Evolutionary conservation across 2,329 filamentous ascomycete genomes (phyloP), one percentile per base, ranked within the genome.

Genomic region (Dothistroma septosporum): DNA sequence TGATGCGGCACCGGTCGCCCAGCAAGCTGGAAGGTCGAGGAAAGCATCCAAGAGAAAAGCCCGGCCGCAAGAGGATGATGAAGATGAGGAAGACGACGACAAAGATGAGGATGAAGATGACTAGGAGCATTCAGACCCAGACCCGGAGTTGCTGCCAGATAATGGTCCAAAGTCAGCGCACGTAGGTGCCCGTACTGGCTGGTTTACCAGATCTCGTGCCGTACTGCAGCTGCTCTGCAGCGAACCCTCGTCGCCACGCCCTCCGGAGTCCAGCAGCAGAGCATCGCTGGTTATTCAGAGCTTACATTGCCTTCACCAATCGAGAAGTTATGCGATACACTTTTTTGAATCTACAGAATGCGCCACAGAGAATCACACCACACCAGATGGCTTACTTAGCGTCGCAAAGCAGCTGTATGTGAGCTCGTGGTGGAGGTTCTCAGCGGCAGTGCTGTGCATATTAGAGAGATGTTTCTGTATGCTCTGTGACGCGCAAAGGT

Each of bases 71-170:
- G 35, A 47, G 35, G 50, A 57, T 19, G 60, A 59, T 12, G 58
- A 59, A 9, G 58, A 60, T 12, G 58, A 66, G 9, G 58, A 66
- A 14, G 59, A 61, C 8, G 61, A 63, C 2, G 58, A 61, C 4
- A 55, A 63, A 14, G 60, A 65, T 12, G 63, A 65, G 11, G 58
- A 57, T 32, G 59, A 63, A 22, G 60, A 58, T 41, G 61, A 66
- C 8, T 61, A 63, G 37, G 55, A 54, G 35, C 58, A 53, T 16
- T 31, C 16, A 21, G 22, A 32, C 21, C 19, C 21, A 21, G 47
- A 28, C 2, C 28, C 47, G 47, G 22, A 50, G 47, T 50, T 21
- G 28, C 47, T 28, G 6, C 28, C 19, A 21, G 10, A 24, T 53
- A 11, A 10, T 21, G 35, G 49, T 31, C 49, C 49, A 53, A n/a